These are phyloP conservation scores for Cytospora piceae DNA, from an alignment of 2,329 filamentous ascomycete species.

Conservation along the genomic window DNA sequence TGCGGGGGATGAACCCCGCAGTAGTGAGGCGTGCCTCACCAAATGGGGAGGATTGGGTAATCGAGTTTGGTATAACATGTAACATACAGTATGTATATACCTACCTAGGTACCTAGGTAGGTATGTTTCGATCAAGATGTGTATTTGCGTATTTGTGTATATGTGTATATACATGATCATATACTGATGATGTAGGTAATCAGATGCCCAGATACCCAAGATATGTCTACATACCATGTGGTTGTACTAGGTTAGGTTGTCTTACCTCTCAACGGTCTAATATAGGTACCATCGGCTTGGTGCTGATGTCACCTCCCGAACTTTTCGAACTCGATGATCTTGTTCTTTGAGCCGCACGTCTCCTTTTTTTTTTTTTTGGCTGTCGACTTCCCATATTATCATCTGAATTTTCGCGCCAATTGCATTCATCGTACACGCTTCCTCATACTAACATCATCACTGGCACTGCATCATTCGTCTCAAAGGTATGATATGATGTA, in stretches of 20 bases:
- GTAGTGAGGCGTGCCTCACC: slow-evolving; percentile 5
- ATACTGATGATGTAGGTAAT: no score
- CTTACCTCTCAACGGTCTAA: neutral
- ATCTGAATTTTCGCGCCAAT: neutral
- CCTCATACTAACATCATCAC: neutral
- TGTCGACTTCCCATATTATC: neutral
- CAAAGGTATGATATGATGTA: neutral
- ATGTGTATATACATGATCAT: no score
- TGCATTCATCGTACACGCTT: neutral
- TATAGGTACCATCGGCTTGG: neutral
- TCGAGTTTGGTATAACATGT: slow-evolving; percentile 4
- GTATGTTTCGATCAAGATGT: no score
- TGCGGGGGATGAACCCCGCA: slow-evolving; percentile 12
- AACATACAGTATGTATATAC: no score
- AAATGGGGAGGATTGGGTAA: neutral
- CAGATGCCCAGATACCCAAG: no score
- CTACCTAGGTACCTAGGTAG: no score
- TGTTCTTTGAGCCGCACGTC: neutral
- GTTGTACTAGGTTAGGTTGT: no score
- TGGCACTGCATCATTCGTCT: neutral
- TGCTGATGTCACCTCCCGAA: slow-evolving; percentile 1
- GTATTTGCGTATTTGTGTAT: no score
- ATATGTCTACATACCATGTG: no score
- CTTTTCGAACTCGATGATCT: neutral
- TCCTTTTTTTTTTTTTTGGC: neutral